A percentile compares a stretch with the other conserved stretches of the same genome.
phyloP scores from a whole-genome alignment of 768 basidiomycete genomes.

The Collybia nuda region DNA sequence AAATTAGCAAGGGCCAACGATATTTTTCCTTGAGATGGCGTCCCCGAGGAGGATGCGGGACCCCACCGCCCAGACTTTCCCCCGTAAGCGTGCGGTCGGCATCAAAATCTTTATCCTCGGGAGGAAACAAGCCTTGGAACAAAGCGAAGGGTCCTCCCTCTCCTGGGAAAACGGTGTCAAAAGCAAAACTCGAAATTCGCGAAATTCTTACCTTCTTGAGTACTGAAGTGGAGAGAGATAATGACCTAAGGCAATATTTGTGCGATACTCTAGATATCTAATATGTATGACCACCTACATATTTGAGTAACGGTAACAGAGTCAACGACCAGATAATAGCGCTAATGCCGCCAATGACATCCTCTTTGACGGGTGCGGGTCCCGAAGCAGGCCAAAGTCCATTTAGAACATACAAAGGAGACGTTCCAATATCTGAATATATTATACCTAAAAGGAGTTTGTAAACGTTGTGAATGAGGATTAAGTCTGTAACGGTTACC shows the following conservation, averaged over 20 bases:
- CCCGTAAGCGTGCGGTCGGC: slow-evolving; percentile 55
- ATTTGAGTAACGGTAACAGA: slow-evolving; percentile 62
- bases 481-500: slow-evolving; percentile 4
- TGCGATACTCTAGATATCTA: not conserved
- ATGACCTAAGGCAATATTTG: slow-evolving; percentile 26
- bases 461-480: not conserved
- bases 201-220: slow-evolving; percentile 41
- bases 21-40: slow-evolving; percentile 27
- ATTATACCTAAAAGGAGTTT: slow-evolving; percentile 36
- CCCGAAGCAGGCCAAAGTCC: slow-evolving; percentile 58
- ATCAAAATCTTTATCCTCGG: slow-evolving; percentile 39
- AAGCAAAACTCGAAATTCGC: not conserved
- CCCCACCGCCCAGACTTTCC: slow-evolving; percentile 29
- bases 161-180: slow-evolving; percentile 29
- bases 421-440: slow-evolving; percentile 55
- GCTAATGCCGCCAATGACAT: slow-evolving; percentile 61
- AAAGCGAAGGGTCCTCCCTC: slow-evolving; percentile 73
- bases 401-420: slow-evolving; percentile 64
- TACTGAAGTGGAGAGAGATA: slow-evolving; percentile 48
- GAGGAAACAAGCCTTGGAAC: slow-evolving; percentile 60
- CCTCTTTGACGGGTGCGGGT: slow-evolving; percentile 50
- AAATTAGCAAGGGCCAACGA: slow-evolving; percentile 53
- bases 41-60: slow-evolving; percentile 9
- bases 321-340: slow-evolving; percentile 68
- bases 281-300: slow-evolving; percentile 33